Base-by-base conservation (phyloP, 2,329 filamentous ascomycete genomes). In the Thielaviopsis punctulata region DNA sequence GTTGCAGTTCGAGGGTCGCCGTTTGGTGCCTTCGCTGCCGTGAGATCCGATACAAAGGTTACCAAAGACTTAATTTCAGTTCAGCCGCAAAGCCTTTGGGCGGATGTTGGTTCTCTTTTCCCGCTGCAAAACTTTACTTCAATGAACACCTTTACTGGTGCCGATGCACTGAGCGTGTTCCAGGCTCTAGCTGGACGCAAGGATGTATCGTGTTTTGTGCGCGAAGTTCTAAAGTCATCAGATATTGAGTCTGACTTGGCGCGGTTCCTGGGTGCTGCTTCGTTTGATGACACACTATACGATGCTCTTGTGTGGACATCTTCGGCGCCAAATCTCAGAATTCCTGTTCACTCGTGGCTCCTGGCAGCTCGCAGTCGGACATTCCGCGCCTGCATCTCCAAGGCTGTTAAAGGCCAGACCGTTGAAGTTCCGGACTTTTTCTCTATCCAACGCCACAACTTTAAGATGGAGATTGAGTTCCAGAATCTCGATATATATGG, bases 1-100 rank as follows among this genome's bases (percentile, higher is more conserved):
- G 75, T 84, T 27, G 81, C 82, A 3, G 89, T 96, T 7, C 77
- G 88, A 58, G 90, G 88, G 59, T 96, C 92, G 30, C 78, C 83
- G 0, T 94, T 86, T 65, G 92, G 92, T 4, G 86, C 90, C 0
- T 96, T 90, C 68, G 85, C 87, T 30, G 88, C 87, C 2, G 76
- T 95, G 45, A 80, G 92, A 46, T 83, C 84, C 61, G 89, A 95
- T 60, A 86, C 81, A 57, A 80, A 89, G 61, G 80, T 94, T 24
- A 86, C 89, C 52, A 80, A 78, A 49, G 79, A 83, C 36, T 72
- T 78, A 57, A 79, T 95, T 36, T 67, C 70, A 9, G 73, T 94
- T 27, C 72, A 76, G 30, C 71, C 74, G n/a, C 77, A 79, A 53
- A 77, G 72, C 0, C 67, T 96, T 1, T 87, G 84, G 82, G 72